These are phyloP conservation scores for Marasmius tenuissimus DNA, from an alignment of 1,284 basidiomycete species.

Conservation along the genomic window DNA sequence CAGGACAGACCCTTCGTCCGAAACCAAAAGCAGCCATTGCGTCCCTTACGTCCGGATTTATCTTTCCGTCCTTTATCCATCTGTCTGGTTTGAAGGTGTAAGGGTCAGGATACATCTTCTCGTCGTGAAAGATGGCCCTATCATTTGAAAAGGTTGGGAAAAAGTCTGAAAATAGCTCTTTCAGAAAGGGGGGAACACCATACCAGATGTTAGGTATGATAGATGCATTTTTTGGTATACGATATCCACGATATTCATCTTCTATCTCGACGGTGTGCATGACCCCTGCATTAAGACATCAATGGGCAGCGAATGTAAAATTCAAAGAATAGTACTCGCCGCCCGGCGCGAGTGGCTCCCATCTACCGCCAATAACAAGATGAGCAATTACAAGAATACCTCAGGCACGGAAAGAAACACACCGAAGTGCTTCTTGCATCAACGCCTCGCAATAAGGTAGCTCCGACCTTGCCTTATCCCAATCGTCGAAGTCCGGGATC, in stretches of 20 bases:
- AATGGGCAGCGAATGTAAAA: background rate
- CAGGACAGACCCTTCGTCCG: background rate
- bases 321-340: background rate
- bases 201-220: background rate
- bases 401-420: background rate
- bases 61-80: background rate
- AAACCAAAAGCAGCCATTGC: background rate
- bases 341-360: background rate
- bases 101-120: background rate
- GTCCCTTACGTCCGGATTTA: background rate
- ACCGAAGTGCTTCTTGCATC: slow-evolving; percentile 10
- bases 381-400: background rate
- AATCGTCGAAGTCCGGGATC: slow-evolving; percentile 16
- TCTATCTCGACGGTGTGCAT: background rate
- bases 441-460: slow-evolving; percentile 13
- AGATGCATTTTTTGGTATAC: background rate
- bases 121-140: background rate
- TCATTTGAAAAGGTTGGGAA: background rate
- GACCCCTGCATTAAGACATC: background rate
- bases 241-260: background rate
- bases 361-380: background rate
- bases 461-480: background rate
- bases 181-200: background rate
- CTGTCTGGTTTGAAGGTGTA: background rate
- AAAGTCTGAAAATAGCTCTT: background rate